Percentiles rank a stretch among this genome's conserved stretches.
Conservation (phyloP, 2,329 filamentous ascomycete species). For the Ilyonectria sp. region DNA sequence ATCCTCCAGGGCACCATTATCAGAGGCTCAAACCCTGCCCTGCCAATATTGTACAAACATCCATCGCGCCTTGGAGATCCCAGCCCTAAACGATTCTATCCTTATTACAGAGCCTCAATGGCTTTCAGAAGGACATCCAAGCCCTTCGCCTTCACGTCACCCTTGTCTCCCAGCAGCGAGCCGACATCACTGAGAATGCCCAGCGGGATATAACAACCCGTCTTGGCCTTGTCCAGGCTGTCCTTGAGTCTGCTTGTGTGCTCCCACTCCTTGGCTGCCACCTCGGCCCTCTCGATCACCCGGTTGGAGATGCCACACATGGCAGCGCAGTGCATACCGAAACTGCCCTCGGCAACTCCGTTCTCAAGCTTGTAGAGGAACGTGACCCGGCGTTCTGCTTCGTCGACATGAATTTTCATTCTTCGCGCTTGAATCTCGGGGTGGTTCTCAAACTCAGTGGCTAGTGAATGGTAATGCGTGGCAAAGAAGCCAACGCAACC, state of each 20-base stretch:
- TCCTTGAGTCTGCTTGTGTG: constrained; percentile 93
- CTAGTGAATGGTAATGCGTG: constrained; percentile 96
- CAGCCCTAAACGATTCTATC: constrained; percentile 13
- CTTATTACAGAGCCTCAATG: constrained; percentile 68
- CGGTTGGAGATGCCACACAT: constrained; percentile 95
- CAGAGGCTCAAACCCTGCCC: constrained; percentile 28
- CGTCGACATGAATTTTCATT: constrained; percentile 96
- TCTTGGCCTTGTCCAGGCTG: constrained; percentile 85
- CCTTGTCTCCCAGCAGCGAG: constrained; percentile 76
- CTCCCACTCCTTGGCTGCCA: constrained; percentile 93
- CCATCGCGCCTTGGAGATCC: constrained; percentile 30
- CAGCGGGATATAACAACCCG: constrained; percentile 85
- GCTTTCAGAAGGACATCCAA: constrained; percentile 73
- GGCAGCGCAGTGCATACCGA: constrained; percentile 98
- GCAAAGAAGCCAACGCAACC: constrained; percentile 97
- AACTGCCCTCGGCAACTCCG: constrained; percentile 95
- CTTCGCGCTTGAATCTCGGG: constrained; percentile 89
- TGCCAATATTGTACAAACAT: constrained; percentile 32
- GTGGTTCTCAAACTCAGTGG: constrained; percentile 90
- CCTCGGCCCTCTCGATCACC: constrained; percentile 89
- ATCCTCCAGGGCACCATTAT: constrained; percentile 5
- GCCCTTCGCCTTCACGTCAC: constrained; percentile 65
- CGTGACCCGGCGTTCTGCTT: constrained; percentile 86
- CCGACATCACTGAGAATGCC: constrained; percentile 91
- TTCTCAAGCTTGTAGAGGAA: constrained; percentile 96